Evolutionary conservation across 495 filamentous ascomycete species (phyloP).

Genomic region (Neurospora sp.): DNA sequence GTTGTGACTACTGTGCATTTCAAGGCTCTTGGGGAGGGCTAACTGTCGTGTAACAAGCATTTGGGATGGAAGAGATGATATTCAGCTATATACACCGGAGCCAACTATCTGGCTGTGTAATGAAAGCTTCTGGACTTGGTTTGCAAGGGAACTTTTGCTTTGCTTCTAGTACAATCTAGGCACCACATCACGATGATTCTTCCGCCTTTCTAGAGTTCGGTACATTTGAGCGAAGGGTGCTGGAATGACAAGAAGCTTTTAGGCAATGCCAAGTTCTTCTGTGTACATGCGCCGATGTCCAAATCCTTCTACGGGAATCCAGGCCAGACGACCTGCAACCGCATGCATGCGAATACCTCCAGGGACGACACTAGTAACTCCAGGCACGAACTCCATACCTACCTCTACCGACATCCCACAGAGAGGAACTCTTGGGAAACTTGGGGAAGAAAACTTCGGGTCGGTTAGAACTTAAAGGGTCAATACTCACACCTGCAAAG

Average conservation of each 20-base stretch:
- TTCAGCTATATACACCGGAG: too few species aligned
- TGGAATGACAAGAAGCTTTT: too few species aligned
- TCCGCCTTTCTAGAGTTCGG: too few species aligned
- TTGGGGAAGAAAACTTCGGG: background rate
- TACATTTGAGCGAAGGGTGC: too few species aligned
- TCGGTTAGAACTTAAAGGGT: background rate
- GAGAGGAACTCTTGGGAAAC: background rate
- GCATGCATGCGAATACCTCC: background rate
- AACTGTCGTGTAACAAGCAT: too few species aligned
- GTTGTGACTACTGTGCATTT: too few species aligned
- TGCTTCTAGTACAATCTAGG: background rate
- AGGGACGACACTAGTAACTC: background rate
- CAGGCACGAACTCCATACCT: background rate
- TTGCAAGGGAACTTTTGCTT: background rate
- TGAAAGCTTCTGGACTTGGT: too few species aligned
- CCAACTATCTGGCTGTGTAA: too few species aligned
- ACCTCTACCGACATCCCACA: background rate
- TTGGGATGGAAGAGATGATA: too few species aligned
- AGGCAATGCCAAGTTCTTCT: background rate
- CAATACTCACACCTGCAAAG: background rate
- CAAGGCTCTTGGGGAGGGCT: too few species aligned
- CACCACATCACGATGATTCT: background rate
- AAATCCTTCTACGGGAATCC: too few species aligned
- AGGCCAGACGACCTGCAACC: background rate
- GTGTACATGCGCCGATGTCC: too few species aligned